Evolutionary conservation across 306 rosid genomes (phyloP).

Genomic region (Quercus robur): DNA sequence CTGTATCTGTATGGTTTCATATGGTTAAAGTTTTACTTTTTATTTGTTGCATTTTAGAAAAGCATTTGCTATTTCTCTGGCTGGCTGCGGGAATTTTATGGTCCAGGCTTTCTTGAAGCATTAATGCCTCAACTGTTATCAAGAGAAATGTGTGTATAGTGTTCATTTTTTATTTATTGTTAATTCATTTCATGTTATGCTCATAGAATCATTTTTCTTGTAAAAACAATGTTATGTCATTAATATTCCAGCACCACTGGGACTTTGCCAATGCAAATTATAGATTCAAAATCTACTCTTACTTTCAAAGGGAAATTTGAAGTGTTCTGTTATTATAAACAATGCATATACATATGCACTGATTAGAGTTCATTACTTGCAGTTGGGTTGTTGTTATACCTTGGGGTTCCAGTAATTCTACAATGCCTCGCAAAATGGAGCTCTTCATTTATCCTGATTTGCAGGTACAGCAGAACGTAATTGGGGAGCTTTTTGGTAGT

Average conservation of each 20-base stretch:
- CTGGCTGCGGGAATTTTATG: slow-evolving; percentile 16
- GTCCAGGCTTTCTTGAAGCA: slow-evolving; percentile 18
- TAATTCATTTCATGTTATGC: background rate
- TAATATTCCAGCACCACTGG: background rate
- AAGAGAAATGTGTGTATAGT: background rate
- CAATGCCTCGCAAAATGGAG: slow-evolving; percentile 15
- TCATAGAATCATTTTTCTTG: background rate
- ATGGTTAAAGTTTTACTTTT: background rate
- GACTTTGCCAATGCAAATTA: background rate
- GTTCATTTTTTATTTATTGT: background rate
- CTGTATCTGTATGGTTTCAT: background rate
- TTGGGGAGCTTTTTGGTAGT: background rate
- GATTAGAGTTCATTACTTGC: background rate
- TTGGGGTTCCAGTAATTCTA: background rate
- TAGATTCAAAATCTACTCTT: background rate
- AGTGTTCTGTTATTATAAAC: background rate
- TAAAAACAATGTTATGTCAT: background rate
- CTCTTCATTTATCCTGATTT: slow-evolving; percentile 9
- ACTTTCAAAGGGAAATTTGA: background rate
- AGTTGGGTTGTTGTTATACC: slow-evolving; percentile 30
- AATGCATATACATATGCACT: background rate
- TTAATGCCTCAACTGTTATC: background rate
- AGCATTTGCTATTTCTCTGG: slow-evolving; percentile 25
- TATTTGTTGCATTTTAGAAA: slow-evolving; percentile 7
- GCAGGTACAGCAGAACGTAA: background rate